A percentile compares a stretch with the other conserved stretches of the same genome.
These are phyloP conservation scores for Rhodotorula mucilaginosa DNA, from an alignment of 1,284 basidiomycete genomes.

Conservation along the genomic window DNA sequence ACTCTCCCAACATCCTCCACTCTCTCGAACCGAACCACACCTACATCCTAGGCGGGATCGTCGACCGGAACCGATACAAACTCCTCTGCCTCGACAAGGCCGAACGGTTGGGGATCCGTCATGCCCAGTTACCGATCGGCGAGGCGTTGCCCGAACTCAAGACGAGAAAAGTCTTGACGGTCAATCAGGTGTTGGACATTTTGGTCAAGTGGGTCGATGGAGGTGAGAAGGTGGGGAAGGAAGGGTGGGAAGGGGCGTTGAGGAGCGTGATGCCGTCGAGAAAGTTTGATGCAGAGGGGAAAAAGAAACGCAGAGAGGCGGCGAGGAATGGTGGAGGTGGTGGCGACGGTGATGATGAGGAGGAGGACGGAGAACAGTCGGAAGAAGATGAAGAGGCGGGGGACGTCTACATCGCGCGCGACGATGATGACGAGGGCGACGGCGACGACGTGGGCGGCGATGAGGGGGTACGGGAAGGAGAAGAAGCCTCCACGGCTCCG, in stretches of 20 bases:
- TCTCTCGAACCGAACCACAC: constrained; percentile 62
- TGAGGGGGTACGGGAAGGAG: neutral
- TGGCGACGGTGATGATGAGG: neutral
- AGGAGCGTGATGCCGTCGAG: constrained; percentile 81
- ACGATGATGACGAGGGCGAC: neutral
- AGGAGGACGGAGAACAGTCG: neutral
- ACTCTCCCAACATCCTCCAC: constrained; percentile 78
- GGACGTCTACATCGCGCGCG: constrained; percentile 5
- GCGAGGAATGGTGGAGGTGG: neutral
- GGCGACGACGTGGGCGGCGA: neutral
- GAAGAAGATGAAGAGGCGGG: constrained; percentile 7
- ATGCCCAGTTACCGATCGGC: constrained; percentile 89
- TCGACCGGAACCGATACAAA: constrained; percentile 97
- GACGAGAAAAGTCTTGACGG: constrained; percentile 92
- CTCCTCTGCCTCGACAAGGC: constrained; percentile 89
- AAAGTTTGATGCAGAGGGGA: constrained; percentile 63
- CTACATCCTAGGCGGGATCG: constrained; percentile 95
- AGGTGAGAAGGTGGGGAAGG: constrained; percentile 10
- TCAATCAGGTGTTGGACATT: constrained; percentile 94
- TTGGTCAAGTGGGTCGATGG: constrained; percentile 67
- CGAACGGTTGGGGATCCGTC: constrained; percentile 63
- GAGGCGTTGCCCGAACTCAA: constrained; percentile 75
- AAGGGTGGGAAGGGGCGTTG: constrained; percentile 72
- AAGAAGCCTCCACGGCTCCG: neutral
- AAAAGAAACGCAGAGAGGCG: constrained; percentile 9